These are phyloP conservation scores for Calvatia gigantea DNA, from an alignment of 768 basidiomycete species.

Conservation along the genomic window DNA sequence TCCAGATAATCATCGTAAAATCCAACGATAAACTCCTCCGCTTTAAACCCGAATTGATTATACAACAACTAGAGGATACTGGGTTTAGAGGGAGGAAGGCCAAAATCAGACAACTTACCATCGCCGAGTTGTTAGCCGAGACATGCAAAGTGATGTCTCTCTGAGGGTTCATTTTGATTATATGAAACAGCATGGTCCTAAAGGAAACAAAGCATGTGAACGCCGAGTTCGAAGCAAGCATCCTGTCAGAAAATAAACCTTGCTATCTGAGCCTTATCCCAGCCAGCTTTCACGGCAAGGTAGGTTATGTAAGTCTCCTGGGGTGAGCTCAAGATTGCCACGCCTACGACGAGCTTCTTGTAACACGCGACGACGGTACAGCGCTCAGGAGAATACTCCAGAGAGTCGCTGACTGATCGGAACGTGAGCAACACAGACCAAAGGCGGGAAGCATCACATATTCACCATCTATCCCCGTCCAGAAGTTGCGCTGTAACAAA, in stretches of 20 bases:
- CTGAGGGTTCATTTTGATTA: conserved; percentile 66
- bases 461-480: conserved; percentile 75
- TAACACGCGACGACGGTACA: conserved; percentile 77
- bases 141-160: conserved; percentile 83
- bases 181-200: conserved; percentile 76
- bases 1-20: conserved; percentile 83
- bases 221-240: conserved; percentile 7
- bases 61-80: conserved; percentile 57
- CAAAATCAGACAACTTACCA: conserved; percentile 40
- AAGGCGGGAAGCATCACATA: neutral
- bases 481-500: conserved; percentile 63
- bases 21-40: conserved; percentile 77
- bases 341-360: conserved; percentile 66
- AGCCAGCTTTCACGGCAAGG: conserved; percentile 72
- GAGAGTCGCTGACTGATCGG: conserved; percentile 60
- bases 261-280: conserved; percentile 78
- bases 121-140: conserved; percentile 76
- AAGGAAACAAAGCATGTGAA: conserved; percentile 11
- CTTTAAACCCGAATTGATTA: conserved; percentile 86
- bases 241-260: conserved; percentile 39
- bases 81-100: neutral
- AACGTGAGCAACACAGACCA: conserved; percentile 4
- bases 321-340: conserved; percentile 74
- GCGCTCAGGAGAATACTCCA: conserved; percentile 64
- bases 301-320: conserved; percentile 83